phyloP scores from a whole-genome alignment of 495 filamentous ascomycete species.

The Penicillium canariense region DNA sequence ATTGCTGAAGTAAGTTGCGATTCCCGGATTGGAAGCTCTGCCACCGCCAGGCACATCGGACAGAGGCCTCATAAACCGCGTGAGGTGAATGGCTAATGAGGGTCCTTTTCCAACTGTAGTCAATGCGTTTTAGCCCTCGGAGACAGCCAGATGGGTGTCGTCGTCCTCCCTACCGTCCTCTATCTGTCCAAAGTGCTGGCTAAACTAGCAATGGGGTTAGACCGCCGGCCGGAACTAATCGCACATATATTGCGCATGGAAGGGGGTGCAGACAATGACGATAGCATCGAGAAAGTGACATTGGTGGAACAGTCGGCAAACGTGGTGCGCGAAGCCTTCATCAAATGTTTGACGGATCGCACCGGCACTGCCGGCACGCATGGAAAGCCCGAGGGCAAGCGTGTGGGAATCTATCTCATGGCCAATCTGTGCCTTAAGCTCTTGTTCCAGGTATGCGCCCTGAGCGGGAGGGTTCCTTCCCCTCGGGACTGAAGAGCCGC shows the following conservation, averaged over 20 bases:
- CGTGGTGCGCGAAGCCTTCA: slow-evolving; percentile 85
- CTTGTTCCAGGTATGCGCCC: slow-evolving; percentile 67
- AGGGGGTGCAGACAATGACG: slow-evolving; percentile 51
- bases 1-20: slow-evolving; percentile 61
- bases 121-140: slow-evolving; percentile 78
- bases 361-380: slow-evolving; percentile 54
- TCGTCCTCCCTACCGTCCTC: slow-evolving; percentile 75
- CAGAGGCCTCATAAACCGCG: too few species aligned
- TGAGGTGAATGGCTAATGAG: slow-evolving; percentile 8
- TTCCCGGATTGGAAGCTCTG: not conserved
- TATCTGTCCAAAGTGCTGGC: slow-evolving; percentile 73
- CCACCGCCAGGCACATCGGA: not conserved
- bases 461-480: not conserved
- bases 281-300: slow-evolving; percentile 61
- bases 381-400: slow-evolving; percentile 72
- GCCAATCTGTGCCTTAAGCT: slow-evolving; percentile 90
- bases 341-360: slow-evolving; percentile 82
- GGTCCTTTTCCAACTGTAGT: slow-evolving; percentile 25
- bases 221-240: slow-evolving; percentile 69
- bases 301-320: slow-evolving; percentile 83
- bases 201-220: slow-evolving; percentile 75
- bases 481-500: not conserved
- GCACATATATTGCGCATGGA: slow-evolving; percentile 52
- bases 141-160: slow-evolving; percentile 70
- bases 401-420: slow-evolving; percentile 82